Evolutionary conservation across 345 rosid species (phyloP).

Genomic region (Geranium rotundifolium): DNA sequence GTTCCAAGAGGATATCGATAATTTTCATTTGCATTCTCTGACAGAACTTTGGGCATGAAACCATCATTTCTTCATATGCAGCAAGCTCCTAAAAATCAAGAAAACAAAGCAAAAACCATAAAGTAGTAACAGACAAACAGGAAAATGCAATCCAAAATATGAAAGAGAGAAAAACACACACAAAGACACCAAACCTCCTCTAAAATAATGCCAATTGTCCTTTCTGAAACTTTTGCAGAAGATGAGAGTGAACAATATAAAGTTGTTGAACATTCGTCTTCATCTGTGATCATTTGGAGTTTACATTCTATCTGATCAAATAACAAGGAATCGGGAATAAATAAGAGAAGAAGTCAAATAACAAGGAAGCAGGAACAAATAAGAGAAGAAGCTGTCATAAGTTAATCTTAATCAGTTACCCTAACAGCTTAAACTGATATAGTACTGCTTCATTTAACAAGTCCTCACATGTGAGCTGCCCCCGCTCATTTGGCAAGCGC

Average conservation of each 20-base stretch:
- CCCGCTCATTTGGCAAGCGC: neutral
- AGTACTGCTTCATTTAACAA: neutral
- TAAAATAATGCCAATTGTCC: conserved; percentile 41
- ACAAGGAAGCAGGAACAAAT: neutral
- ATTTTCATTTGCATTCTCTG: conserved; percentile 43
- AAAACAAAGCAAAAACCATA: conserved; percentile 2
- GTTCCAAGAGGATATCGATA: conserved; percentile 42
- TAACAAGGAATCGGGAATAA: neutral
- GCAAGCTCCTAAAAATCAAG: conserved; percentile 51
- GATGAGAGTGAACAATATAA: conserved; percentile 43
- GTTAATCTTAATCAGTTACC: neutral
- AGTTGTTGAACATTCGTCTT: conserved; percentile 28
- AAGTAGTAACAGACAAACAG: conserved; percentile 1
- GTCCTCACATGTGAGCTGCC: neutral
- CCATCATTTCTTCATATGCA: conserved; percentile 47
- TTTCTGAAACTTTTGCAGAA: conserved; percentile 29
- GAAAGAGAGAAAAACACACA: conserved; percentile 2
- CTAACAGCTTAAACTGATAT: neutral
- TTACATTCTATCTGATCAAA: conserved; percentile 48
- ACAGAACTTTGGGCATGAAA: conserved; percentile 40
- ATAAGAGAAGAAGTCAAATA: conserved; percentile 3
- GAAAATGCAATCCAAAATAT: neutral
- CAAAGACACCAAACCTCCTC: conserved; percentile 59
- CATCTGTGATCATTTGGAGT: conserved; percentile 22
- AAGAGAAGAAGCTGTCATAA: neutral